Base-by-base conservation (phyloP, 139 green algal species). In the Diplosphaera chodatii region DNA sequence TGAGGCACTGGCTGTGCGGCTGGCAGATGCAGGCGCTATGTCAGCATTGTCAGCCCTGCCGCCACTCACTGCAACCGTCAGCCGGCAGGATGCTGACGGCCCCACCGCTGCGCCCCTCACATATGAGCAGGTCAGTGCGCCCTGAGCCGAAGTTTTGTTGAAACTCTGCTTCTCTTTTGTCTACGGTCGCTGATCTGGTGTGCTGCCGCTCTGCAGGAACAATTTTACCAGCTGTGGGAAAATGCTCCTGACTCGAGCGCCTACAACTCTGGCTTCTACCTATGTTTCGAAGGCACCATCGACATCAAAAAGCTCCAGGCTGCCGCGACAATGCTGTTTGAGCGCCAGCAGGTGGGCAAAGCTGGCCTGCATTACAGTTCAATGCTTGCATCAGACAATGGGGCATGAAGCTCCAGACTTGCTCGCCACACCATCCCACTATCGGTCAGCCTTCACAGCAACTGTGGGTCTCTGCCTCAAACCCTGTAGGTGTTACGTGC, bases 341-440 rank as follows among this genome's bases (percentile, higher is more conserved):
- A 68, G 21, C 71, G 64, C 4, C 71, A 76, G 21, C 27, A 68
- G 64, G 64, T 76, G 18, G 3, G 18, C 4, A 59, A 25, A 5
- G 4, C 16, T 59, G 48, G n/a, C 13, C n/a, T n/a, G n/a, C n/a
- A n/a, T n/a, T n/a, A n/a, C n/a, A n/a, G n/a, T n/a, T n/a, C n/a
- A n/a, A n/a, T n/a, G n/a, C n/a, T n/a, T n/a, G n/a, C n/a, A n/a
- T n/a, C n/a, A n/a, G n/a, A n/a, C n/a, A n/a, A n/a, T n/a, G n/a
- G n/a, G n/a, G n/a, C n/a, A n/a, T n/a, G n/a, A n/a, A n/a, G n/a
- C n/a, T n/a, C n/a, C n/a, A n/a, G n/a, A n/a, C n/a, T n/a, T n/a
- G n/a, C n/a, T n/a, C n/a, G n/a, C n/a, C n/a, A n/a, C n/a, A n/a
- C n/a, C n/a, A n/a, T n/a, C n/a, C n/a, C n/a, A n/a, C n/a, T n/a